Conservation (phyloP, 2,329 filamentous ascomycete species). For the Fusarium aywerte region DNA sequence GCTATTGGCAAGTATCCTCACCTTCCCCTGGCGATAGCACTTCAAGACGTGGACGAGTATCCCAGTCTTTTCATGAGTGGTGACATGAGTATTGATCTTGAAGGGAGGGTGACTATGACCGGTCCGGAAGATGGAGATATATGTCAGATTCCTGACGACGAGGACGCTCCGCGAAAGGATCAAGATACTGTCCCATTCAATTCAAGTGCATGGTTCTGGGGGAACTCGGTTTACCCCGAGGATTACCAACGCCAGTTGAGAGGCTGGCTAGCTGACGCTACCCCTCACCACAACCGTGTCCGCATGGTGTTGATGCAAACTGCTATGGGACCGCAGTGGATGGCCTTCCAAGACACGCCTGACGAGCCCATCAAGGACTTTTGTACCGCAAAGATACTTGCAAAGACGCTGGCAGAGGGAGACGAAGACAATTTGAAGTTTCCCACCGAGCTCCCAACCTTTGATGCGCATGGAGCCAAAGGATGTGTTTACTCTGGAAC, state of each 20-base stretch:
- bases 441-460: not conserved
- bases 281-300: not conserved
- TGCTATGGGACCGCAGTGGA: not conserved
- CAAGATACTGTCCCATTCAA: not conserved
- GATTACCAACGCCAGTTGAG: not conserved
- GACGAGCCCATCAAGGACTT: not conserved
- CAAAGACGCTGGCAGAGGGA: not conserved
- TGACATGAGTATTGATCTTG: not conserved
- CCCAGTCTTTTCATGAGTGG: not conserved
- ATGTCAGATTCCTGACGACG: not conserved
- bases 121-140: not conserved
- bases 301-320: not conserved
- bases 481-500: slow-evolving; percentile 1
- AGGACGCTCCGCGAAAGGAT: not conserved
- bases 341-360: not conserved
- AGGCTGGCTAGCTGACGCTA: not conserved
- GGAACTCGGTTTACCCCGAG: not conserved
- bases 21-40: not conserved
- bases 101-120: not conserved
- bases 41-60: not conserved
- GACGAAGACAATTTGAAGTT: not conserved
- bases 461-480: not conserved
- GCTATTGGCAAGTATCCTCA: not conserved
- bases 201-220: not conserved
- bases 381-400: not conserved